Evolutionary conservation across 2,329 filamentous ascomycete species (phyloP), one percentile per base, ranked within the genome.

Genomic region (Epichloe gansuensis): DNA sequence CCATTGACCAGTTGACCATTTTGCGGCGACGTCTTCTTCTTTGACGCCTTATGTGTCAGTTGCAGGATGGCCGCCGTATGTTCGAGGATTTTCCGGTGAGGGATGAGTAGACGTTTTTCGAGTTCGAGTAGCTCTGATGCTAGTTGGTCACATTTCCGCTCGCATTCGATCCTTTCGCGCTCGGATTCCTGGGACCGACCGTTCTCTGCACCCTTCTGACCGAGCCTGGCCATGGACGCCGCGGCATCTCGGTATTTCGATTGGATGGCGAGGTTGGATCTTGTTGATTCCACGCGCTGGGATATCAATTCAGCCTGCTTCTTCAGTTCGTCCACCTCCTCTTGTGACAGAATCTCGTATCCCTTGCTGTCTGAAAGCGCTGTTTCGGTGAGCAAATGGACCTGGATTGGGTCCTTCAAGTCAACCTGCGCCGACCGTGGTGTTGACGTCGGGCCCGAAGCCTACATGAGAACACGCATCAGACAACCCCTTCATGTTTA

Each of bases 241-340:
- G 93, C 89, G 1, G 93, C 93, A 75, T 97, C 91, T 61, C 90
- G 86, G 61, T 96, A 89, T 72, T 97, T 98, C 52, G 83, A 86
- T 67, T 98, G 93, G 46, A 97, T 82, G 35, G 84, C 83, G 39
- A 98, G 76, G 68, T 91, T 95, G 55, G 88, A 81, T 59, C 85
- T 82, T 21, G 88, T 83, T 39, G 88, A 84, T 56, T 91, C 87
- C 59, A 95, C 83, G n/a, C 88, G 85, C 63, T 83, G 80, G 28
- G 78, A 76, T 48, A 97, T 70, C 38, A 81, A 74, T 54, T 82
- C 79, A 57, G 84, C 80, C 72, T 95, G 88, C 67, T 90, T 95
- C 75, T 97, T 98, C 61, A 97, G 71, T 46, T 81, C 78, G 59
- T 97, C 93, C 34, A 96, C 85, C 69, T 97, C 91, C 65, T 95